Evolutionary conservation across 2,329 filamentous ascomycete species (phyloP), one percentile per base, ranked within the genome.

Genomic region (Penicillium hesseltinei): DNA sequence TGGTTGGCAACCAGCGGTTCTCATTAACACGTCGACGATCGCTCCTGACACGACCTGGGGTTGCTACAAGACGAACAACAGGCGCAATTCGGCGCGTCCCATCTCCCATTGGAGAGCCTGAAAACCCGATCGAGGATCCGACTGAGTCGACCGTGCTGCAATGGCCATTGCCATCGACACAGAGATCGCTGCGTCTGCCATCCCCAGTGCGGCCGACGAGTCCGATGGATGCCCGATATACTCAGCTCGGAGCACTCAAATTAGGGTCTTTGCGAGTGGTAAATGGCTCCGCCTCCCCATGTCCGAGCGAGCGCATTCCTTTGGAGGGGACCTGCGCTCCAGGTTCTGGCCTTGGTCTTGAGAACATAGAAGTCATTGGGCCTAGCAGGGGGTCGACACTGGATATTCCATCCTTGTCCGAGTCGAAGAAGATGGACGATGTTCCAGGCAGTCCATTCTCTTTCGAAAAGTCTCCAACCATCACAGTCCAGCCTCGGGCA

Each of bases 181-280:
- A 60, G 11, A 54, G 64, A 40, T 8, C 40, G n/a, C 48, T 61
- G 47, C 49, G 57, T 5, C 29, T 46, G 15, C 40, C 52, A 35
- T 49, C 57, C 15, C 45, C 62, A 36, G 44, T 29, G 42, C 54
- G 69, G 65, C 46, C 70, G 58, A 47, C 60, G 56, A 57, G 74
- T 64, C 56, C 74, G 55, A 38, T 67, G 47, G 57, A 72, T 67
- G 40, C 66, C 63, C 46, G 69, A 64, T 76, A 76, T 55, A 74
- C 73, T n/a, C 73, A 76, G 55, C 57, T 76, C n/a, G 73, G 74
- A 19, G 69, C 68, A 7, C 64, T 76, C n/a, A 75, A 75, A 48
- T 58, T 74, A 25, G 74, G 74, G 10, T 75, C 74, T n/a, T 53
- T 76, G 31, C 71, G 74, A 23, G 71, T 76, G 8, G 73, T 76